A percentile compares a stretch with the other conserved stretches of the same genome.
These are phyloP conservation scores for Pseudoturritis turrita DNA, from an alignment of 345 rosid genomes.

Conservation along the genomic window DNA sequence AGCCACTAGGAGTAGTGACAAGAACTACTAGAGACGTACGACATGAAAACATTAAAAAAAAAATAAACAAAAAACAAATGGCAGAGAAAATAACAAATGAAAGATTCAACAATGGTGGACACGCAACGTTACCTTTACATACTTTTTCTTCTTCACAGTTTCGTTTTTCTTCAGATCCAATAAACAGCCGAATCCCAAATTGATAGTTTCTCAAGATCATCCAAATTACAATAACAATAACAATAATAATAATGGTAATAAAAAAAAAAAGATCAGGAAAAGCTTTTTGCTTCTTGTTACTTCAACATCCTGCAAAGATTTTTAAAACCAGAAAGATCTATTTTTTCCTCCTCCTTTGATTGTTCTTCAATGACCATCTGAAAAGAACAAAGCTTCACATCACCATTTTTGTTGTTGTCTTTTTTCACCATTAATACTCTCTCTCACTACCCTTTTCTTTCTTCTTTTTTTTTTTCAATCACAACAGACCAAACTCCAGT, in stretches of 20 bases:
- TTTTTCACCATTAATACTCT: neutral
- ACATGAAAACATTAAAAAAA: too few relatives aligned
- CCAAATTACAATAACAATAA: slow-evolving; percentile 13
- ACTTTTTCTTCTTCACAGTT: slow-evolving; percentile 9
- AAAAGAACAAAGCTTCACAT: slow-evolving; percentile 13
- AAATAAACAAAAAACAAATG: neutral
- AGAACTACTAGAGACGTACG: too few relatives aligned
- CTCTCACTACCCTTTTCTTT: slow-evolving; percentile 17
- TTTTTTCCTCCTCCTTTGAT: slow-evolving; percentile 1
- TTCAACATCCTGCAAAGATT: slow-evolving; percentile 21
- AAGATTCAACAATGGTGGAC: slow-evolving; percentile 12
- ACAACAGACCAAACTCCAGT: slow-evolving; percentile 18
- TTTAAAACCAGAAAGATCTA: slow-evolving; percentile 12
- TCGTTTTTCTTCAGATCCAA: neutral
- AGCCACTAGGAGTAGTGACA: too few relatives aligned
- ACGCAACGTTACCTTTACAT: slow-evolving; percentile 21
- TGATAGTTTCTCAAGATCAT: slow-evolving; percentile 18
- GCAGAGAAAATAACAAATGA: neutral
- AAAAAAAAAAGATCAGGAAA: neutral
- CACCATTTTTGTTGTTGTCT: neutral
- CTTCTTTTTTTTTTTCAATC: slow-evolving; percentile 16
- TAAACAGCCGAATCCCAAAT: slow-evolving; percentile 23
- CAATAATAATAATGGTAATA: neutral
- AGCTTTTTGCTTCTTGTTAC: slow-evolving; percentile 15
- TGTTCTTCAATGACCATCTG: slow-evolving; percentile 1